Percentiles rank a stretch among this genome's conserved stretches.
Conservation (phyloP, 139 green algal genomes). For the Monoraphidium neglectum region DNA sequence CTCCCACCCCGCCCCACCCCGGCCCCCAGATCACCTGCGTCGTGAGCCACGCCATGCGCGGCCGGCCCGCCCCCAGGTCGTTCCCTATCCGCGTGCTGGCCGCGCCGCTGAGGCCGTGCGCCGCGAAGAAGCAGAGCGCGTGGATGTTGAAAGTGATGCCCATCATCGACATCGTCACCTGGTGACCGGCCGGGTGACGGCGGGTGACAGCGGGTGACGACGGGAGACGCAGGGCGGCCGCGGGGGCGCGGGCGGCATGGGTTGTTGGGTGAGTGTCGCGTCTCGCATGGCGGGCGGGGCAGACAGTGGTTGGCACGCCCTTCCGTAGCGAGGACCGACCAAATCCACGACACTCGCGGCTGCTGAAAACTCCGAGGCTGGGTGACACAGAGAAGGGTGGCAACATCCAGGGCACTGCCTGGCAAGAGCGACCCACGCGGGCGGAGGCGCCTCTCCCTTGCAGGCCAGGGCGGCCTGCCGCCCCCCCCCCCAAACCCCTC, state of each 20-base stretch:
- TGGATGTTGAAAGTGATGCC: constrained; percentile 74
- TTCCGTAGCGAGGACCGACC: too few species aligned
- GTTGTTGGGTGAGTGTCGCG: background rate
- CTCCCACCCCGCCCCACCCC: background rate
- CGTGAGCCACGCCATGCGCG: constrained; percentile 55
- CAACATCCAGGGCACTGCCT: too few species aligned
- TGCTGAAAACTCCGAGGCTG: too few species aligned
- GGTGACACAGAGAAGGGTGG: too few species aligned
- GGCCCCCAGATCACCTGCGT: constrained; percentile 26
- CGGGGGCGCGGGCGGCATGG: background rate
- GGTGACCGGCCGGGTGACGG: background rate
- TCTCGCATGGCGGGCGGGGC: too few species aligned
- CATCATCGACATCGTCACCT: constrained; percentile 65
- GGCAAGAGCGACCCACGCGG: too few species aligned
- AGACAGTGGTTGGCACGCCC: too few species aligned
- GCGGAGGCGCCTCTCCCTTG: too few species aligned
- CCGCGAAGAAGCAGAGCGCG: constrained; percentile 70
- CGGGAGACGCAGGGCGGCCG: background rate
- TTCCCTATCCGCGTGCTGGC: constrained; percentile 65
- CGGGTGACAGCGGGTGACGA: too few species aligned
- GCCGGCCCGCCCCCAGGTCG: constrained; percentile 59
- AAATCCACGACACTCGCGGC: too few species aligned
- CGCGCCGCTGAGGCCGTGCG: constrained; percentile 54
- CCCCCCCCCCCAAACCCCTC: background rate
- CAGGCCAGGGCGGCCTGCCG: too few species aligned